Percentiles rank a stretch among this genome's conserved stretches.
Evolutionary conservation across 2,329 filamentous ascomycete species (phyloP).

Genomic region (Talaromyces islandicus): DNA sequence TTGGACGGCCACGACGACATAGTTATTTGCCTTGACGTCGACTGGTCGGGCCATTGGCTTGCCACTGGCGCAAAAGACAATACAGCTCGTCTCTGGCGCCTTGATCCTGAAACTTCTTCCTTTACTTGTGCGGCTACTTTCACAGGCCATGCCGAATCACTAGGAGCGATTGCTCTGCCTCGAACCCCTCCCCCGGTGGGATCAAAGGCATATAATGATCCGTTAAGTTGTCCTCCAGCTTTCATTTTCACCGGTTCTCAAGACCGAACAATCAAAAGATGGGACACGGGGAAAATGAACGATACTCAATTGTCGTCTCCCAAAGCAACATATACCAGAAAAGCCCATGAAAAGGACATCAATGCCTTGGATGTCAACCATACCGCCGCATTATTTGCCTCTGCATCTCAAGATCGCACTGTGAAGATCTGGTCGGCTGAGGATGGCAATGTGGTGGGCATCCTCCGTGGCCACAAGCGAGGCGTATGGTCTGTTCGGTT

Average conservation of each 20-base stretch:
- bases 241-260: conserved; percentile 91
- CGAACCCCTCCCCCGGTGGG: conserved; percentile 60
- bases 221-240: conserved; percentile 70
- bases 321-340: conserved; percentile 73
- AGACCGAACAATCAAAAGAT: conserved; percentile 90
- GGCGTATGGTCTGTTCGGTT: conserved; percentile 96
- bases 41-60: conserved; percentile 97
- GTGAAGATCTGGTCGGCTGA: conserved; percentile 95
- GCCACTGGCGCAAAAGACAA: conserved; percentile 97
- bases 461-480: conserved; percentile 84
- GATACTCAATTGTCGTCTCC: conserved; percentile 39
- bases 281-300: conserved; percentile 67
- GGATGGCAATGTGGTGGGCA: conserved; percentile 84
- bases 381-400: conserved; percentile 75
- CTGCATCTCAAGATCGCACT: conserved; percentile 91
- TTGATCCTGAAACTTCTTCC: conserved; percentile 69
- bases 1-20: conserved; percentile 92
- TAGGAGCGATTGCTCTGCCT: conserved; percentile 83
- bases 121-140: conserved; percentile 78
- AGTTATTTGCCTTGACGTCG: conserved; percentile 86
- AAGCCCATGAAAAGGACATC: conserved; percentile 98
- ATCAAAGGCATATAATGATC: conserved; percentile 65
- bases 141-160: conserved; percentile 86
- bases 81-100: conserved; percentile 80
- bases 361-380: conserved; percentile 84